These are phyloP conservation scores for Teunomyces kruisii DNA, from an alignment of 805 yeast genomes.

Conservation along the genomic window DNA sequence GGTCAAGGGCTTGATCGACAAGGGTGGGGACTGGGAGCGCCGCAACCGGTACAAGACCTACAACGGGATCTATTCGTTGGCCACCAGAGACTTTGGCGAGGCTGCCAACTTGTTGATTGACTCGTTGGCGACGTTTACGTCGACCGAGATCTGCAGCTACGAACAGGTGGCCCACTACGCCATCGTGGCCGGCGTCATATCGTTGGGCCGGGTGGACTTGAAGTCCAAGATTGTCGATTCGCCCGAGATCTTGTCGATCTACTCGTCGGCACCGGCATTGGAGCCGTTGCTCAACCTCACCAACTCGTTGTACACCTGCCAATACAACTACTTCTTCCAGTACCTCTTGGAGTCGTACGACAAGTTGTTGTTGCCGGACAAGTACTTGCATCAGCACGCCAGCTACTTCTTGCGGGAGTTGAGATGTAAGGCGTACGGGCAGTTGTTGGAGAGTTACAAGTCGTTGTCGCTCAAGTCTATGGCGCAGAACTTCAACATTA, in stretches of 20 bases:
- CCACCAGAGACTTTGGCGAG: conserved; percentile 81
- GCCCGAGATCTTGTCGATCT: conserved; percentile 84
- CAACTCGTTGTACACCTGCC: conserved; percentile 84
- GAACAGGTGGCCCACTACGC: conserved; percentile 89
- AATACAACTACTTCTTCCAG: conserved; percentile 77
- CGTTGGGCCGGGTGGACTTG: conserved; percentile 79
- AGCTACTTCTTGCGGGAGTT: conserved; percentile 85
- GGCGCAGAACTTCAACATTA: conserved; percentile 93
- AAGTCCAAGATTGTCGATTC: conserved; percentile 86
- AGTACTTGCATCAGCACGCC: conserved; percentile 73
- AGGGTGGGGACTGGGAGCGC: conserved; percentile 99
- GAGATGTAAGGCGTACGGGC: conserved; percentile 93
- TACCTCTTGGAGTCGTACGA: conserved; percentile 77
- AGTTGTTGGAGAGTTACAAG: conserved; percentile 90
- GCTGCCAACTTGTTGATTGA: conserved; percentile 86
- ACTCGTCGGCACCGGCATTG: conserved; percentile 66
- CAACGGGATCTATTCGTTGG: conserved; percentile 76
- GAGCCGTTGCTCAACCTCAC: conserved; percentile 83
- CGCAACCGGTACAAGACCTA: conserved; percentile 93
- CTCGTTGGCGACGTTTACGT: conserved; percentile 91
- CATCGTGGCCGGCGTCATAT: conserved; percentile 79
- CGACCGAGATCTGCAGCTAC: conserved; percentile 84
- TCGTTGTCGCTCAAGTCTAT: conserved; percentile 85
- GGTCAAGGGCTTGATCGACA: conserved; percentile 75
- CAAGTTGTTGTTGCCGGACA: conserved; percentile 58